Evolutionary conservation across 129 eudicot species (phyloP).

Genomic region (Tagetes patula): DNA sequence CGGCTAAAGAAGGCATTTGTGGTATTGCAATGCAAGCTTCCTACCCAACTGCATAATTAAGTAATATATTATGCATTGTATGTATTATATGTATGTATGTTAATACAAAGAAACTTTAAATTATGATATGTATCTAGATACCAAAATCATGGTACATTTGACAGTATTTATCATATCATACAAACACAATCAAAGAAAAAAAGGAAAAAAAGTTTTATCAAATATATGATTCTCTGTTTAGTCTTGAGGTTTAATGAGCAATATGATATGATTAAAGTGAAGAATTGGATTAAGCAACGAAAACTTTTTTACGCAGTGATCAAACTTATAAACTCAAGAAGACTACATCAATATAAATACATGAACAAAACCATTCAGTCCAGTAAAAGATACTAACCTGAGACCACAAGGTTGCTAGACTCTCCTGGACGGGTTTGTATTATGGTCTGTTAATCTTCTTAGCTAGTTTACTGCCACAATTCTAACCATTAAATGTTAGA

Average conservation of each 20-base stretch:
- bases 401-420: constrained; percentile 6
- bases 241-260: background rate
- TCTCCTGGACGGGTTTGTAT: constrained; percentile 1
- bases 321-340: constrained; percentile 9
- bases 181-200: too few species aligned
- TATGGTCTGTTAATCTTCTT: background rate
- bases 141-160: too few species aligned
- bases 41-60: background rate
- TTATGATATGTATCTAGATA: background rate
- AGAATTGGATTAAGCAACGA: background rate
- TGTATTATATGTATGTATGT: constrained; percentile 1
- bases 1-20: background rate
- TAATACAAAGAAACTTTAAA: constrained; percentile 9
- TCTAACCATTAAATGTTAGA: background rate
- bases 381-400: constrained; percentile 10
- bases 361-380: background rate
- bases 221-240: background rate
- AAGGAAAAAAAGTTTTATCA: too few species aligned
- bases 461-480: background rate
- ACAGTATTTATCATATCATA: too few species aligned
- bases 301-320: background rate
- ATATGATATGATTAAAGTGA: background rate
- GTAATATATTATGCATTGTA: background rate
- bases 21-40: background rate
- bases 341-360: constrained; percentile 5